phyloP scores from a whole-genome alignment of 176 grass and related monocot genomes.

The Eremochloa ophiuroides region DNA sequence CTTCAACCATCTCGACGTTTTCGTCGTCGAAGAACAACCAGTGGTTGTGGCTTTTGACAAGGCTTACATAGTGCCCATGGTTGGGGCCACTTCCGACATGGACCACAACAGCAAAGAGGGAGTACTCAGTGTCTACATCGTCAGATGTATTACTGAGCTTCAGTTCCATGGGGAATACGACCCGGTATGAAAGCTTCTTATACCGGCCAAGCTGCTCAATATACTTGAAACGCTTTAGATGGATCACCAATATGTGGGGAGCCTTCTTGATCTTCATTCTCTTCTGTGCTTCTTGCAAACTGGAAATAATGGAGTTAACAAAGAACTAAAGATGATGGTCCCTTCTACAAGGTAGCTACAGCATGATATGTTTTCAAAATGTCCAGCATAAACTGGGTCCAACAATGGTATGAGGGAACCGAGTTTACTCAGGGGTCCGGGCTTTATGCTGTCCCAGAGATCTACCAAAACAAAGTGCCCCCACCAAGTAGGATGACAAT shows the following conservation, averaged over 20 bases:
- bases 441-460: not conserved
- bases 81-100: conserved; percentile 97
- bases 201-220: conserved; percentile 91
- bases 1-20: conserved; percentile 95
- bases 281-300: conserved; percentile 97
- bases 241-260: conserved; percentile 88
- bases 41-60: conserved; percentile 91
- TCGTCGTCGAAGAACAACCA: conserved; percentile 99
- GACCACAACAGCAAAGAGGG: conserved; percentile 90
- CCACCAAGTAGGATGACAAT: not conserved
- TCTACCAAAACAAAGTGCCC: conserved; percentile 10
- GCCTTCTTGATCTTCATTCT: conserved; percentile 99
- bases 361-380: conserved; percentile 8
- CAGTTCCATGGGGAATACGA: conserved; percentile 94
- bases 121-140: conserved; percentile 81
- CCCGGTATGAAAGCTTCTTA: conserved; percentile 96
- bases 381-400: conserved; percentile 3
- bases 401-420: not conserved
- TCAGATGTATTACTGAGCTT: conserved; percentile 79
- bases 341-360: conserved; percentile 1
- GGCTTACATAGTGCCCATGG: conserved; percentile 97
- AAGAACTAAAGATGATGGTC: conserved; percentile 5
- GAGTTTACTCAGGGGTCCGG: not conserved
- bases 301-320: conserved; percentile 34
- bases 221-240: conserved; percentile 93